Percentiles rank a stretch among this genome's conserved stretches.
Evolutionary conservation across 192 early-diverging fungal genomes (phyloP).

Genomic region (Coemansia sp.): DNA sequence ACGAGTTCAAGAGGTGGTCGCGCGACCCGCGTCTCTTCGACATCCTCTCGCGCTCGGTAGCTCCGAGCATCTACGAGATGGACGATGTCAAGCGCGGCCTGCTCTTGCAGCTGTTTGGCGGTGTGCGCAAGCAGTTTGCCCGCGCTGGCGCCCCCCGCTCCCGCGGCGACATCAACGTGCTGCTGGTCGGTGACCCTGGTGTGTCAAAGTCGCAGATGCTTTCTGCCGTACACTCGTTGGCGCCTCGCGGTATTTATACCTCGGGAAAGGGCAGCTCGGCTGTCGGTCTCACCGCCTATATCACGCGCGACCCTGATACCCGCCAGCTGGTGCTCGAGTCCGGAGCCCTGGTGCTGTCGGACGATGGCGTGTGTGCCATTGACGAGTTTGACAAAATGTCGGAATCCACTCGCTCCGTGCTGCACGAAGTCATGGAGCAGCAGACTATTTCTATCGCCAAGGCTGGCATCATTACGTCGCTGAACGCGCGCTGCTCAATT

Average conservation of each 20-base stretch:
- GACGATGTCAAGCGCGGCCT: conserved; percentile 88
- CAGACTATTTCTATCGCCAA: conserved; percentile 98
- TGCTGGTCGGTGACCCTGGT: conserved; percentile 98
- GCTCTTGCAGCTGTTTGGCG: conserved; percentile 79
- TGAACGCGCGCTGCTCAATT: conserved; percentile 94
- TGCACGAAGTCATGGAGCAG: conserved; percentile 99
- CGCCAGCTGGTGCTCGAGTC: conserved; percentile 97
- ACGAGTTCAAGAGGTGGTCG: conserved; percentile 67
- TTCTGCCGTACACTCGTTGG: conserved; percentile 88
- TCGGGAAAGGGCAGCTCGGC: conserved; percentile 94
- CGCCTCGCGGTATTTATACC: conserved; percentile 96
- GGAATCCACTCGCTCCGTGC: conserved; percentile 91
- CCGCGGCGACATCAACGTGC: conserved; percentile 96
- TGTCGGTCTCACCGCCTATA: conserved; percentile 94
- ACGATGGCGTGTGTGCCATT: conserved; percentile 98
- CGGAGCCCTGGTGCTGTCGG: conserved; percentile 95
- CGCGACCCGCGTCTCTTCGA: conserved; percentile 77
- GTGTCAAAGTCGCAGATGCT: conserved; percentile 98
- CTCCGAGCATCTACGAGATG: conserved; percentile 90
- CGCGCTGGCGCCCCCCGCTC: conserved; percentile 94
- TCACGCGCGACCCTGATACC: conserved; percentile 90
- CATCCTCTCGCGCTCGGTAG: conserved; percentile 75
- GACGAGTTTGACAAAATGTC: conserved; percentile 99
- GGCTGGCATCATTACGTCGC: conserved; percentile 96
- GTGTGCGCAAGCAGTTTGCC: conserved; percentile 75